These are phyloP conservation scores for Orbilia quercus DNA, from an alignment of 2,329 filamentous ascomycete species.

Conservation along the genomic window DNA sequence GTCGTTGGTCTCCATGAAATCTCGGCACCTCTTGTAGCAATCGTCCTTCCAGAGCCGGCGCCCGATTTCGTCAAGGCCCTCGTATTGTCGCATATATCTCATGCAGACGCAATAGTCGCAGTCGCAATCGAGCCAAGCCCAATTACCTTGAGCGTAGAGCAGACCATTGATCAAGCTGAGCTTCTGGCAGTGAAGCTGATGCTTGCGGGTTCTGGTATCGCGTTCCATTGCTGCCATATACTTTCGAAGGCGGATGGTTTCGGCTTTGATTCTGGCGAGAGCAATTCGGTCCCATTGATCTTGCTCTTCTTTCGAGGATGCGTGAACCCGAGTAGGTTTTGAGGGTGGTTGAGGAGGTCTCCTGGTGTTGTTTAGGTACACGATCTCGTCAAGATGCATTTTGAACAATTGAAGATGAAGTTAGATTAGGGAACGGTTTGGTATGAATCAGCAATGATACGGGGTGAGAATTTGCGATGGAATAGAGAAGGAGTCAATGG, in stretches of 20 bases:
- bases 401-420: too few species aligned
- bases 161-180: conserved; percentile 19
- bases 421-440: too few species aligned
- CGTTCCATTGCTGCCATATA: conserved; percentile 25
- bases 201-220: conserved; percentile 19
- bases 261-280: conserved; percentile 1
- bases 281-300: conserved; percentile 14
- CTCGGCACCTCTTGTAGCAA: conserved; percentile 7
- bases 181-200: conserved; percentile 5
- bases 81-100: conserved; percentile 19
- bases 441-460: too few species aligned
- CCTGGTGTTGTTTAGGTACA: background rate
- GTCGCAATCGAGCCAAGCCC: conserved; percentile 14
- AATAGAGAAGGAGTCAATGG: too few species aligned
- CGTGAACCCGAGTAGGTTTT: background rate
- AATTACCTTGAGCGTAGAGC: conserved; percentile 6
- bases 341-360: conserved; percentile 1
- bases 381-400: too few species aligned
- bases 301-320: conserved; percentile 2
- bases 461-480: too few species aligned
- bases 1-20: conserved; percentile 1
- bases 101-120: conserved; percentile 30
- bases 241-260: conserved; percentile 7
- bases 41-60: conserved; percentile 19
- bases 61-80: conserved; percentile 10